Conservation (phyloP, 2,329 filamentous ascomycete species). For the Penicillium thymicola region DNA sequence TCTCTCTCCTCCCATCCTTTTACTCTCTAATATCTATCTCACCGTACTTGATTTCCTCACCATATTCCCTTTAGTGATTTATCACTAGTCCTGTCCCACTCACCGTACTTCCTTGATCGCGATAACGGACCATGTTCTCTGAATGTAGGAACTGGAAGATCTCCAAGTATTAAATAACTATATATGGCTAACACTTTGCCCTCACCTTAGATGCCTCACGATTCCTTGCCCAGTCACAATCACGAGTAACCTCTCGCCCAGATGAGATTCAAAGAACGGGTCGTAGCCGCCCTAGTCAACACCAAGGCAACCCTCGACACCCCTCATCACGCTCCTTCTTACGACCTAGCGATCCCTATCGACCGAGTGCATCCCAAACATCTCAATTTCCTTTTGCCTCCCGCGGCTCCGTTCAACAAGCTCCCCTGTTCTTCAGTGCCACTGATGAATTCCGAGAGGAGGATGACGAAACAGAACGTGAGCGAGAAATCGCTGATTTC, state of each 20-base stretch:
- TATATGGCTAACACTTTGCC: constrained; percentile 20
- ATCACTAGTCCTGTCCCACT: neutral
- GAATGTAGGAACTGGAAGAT: constrained; percentile 66
- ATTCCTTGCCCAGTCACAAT: constrained; percentile 95
- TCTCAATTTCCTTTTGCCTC: constrained; percentile 76
- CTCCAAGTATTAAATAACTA: constrained; percentile 2
- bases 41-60: constrained; percentile 1
- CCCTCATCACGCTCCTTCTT: constrained; percentile 50
- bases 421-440: constrained; percentile 90
- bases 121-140: constrained; percentile 65
- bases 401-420: constrained; percentile 70
- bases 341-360: constrained; percentile 72
- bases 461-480: constrained; percentile 86
- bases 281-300: constrained; percentile 48
- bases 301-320: constrained; percentile 46
- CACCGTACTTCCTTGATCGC: constrained; percentile 7
- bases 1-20: neutral
- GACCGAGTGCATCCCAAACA: constrained; percentile 66
- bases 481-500: constrained; percentile 88
- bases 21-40: neutral
- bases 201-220: constrained; percentile 77
- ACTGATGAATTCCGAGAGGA: constrained; percentile 89
- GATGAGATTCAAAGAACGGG: constrained; percentile 50
- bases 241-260: constrained; percentile 72
- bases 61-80: neutral